phyloP scores from a whole-genome alignment of 2,329 filamentous ascomycete genomes.

The Eutypa lata region DNA sequence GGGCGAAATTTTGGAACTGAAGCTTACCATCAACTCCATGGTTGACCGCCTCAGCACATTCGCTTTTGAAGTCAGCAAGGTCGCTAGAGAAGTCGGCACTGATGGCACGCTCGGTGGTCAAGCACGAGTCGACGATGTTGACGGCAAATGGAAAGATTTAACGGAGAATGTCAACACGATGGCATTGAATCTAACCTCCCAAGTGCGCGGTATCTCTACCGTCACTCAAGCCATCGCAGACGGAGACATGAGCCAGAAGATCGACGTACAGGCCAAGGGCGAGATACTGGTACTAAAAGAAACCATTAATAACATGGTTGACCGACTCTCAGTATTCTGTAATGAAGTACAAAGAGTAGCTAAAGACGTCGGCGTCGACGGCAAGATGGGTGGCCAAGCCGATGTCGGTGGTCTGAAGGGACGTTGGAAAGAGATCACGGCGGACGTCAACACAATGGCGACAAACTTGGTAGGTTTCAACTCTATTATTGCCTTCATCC shows the following conservation, averaged over 20 bases:
- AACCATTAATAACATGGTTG: constrained; percentile 99
- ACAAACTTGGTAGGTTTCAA: constrained; percentile 53
- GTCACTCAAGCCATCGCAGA: constrained; percentile 94
- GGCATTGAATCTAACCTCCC: constrained; percentile 65
- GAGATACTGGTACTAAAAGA: constrained; percentile 93
- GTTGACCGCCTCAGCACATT: constrained; percentile 95
- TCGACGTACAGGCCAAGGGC: constrained; percentile 90
- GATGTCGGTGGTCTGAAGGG: constrained; percentile 91
- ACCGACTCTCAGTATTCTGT: constrained; percentile 90
- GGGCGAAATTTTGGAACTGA: constrained; percentile 91
- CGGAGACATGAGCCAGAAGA: constrained; percentile 93
- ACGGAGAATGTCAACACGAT: constrained; percentile 85
- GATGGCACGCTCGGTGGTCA: constrained; percentile 93
- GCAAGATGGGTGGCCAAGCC: constrained; percentile 97
- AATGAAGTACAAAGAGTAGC: constrained; percentile 94
- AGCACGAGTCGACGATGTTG: constrained; percentile 88
- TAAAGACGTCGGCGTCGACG: constrained; percentile 94
- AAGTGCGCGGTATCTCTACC: constrained; percentile 88
- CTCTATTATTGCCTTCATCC: background rate
- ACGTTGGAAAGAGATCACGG: constrained; percentile 97
- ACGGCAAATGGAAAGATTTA: constrained; percentile 97
- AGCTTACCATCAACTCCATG: constrained; percentile 99
- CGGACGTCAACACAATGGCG: constrained; percentile 92
- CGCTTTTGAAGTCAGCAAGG: constrained; percentile 92
- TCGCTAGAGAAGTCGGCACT: constrained; percentile 93